Evolutionary conservation across 108 stramenopile species (phyloP).

Genomic region (Cyclotella sp.): DNA sequence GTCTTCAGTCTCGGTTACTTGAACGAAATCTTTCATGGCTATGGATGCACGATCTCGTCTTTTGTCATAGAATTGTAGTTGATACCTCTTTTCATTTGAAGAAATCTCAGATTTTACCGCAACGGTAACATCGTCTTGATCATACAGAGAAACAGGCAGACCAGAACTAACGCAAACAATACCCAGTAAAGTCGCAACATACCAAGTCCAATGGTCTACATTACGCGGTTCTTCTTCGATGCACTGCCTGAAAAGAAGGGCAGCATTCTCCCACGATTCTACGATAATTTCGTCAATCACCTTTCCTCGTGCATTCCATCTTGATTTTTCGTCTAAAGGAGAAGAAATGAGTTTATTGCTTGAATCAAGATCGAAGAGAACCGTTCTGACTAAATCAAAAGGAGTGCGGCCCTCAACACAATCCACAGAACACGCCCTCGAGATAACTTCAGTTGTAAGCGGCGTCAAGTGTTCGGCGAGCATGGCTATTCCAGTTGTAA

Average conservation of each 20-base stretch:
- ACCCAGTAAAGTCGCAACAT: constrained; percentile 43
- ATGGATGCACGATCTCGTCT: constrained; percentile 17
- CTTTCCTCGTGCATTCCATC: constrained; percentile 27
- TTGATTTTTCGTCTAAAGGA: constrained; percentile 5
- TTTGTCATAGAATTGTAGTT: constrained; percentile 19
- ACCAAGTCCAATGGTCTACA: constrained; percentile 52
- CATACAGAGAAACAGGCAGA: background rate
- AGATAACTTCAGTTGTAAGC: constrained; percentile 34
- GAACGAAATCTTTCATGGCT: constrained; percentile 35
- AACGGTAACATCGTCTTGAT: background rate
- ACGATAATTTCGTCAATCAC: constrained; percentile 37
- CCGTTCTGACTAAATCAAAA: constrained; percentile 39
- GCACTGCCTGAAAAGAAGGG: constrained; percentile 30
- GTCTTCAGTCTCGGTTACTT: constrained; percentile 21
- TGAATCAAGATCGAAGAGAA: constrained; percentile 29
- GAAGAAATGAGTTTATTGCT: constrained; percentile 26
- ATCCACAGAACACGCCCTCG: constrained; percentile 30
- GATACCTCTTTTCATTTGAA: constrained; percentile 12
- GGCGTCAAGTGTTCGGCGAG: constrained; percentile 41
- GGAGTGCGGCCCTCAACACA: constrained; percentile 23
- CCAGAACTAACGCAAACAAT: constrained; percentile 48
- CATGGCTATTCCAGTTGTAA: constrained; percentile 40
- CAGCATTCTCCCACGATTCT: constrained; percentile 30
- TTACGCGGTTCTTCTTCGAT: constrained; percentile 33
- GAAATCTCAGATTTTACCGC: background rate